Evolutionary conservation across 306 rosid species (phyloP), one percentile per base, ranked within the genome.

Genomic region (Carpinus fangiana): DNA sequence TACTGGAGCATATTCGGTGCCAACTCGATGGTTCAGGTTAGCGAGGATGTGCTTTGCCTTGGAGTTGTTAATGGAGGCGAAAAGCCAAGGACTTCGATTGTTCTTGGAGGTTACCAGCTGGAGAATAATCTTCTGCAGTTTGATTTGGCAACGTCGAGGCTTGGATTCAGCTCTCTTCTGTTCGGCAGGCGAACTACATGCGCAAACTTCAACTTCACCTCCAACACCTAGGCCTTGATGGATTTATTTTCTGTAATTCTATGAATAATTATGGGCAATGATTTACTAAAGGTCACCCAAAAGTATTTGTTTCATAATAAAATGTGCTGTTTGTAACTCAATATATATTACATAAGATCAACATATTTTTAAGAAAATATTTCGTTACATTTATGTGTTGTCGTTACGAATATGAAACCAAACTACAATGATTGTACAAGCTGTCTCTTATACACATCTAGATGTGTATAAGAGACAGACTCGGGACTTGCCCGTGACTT

Each of bases 91-190:
- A 87, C 84, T 62, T 84, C 90, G 0, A 76, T 87, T 4, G 90
- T 84, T 5, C 79, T 87, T 0, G 90, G 90, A 8, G 90, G 88
- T 67, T 76, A 87, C 61, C 90, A 87, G 65, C 3, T 87, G 31
- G 84, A 87, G 53, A 0, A 87, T 47, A 87, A 78, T 81, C 86
- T 87, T 36, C 0, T 84, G 51, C 88, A 87, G 76, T 76, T 87
- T 36, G 90, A 87, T 84, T 73, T 84, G 82, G 86, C 88, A 0
- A 12, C 70, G 0, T 76, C 86, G 0, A 84, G 82, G 61, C 80
- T 87, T 13, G 90, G 90, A 2, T 87, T 84, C 73, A 81, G 84
- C 60, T 87, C 90, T 21, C 50, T 79, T 69, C 82, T 87, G 20
- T 80, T 14, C 7, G 88, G 87, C 34, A 77, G 64, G 5, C 78